Base-by-base conservation (phyloP, 257 asterid genomes). In the Salvia rosmarinus region DNA sequence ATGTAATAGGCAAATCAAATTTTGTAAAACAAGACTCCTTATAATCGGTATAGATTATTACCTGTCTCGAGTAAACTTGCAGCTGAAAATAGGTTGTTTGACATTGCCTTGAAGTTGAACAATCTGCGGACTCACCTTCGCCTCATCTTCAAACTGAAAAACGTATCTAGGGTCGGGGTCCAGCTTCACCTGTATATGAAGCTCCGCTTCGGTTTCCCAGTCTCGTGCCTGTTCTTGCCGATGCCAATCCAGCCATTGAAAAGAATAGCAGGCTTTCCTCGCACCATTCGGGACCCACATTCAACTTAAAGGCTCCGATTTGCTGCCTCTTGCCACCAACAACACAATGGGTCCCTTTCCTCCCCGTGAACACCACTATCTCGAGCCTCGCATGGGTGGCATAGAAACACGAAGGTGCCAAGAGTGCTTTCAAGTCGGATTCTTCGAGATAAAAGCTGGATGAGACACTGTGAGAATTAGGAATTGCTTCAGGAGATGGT, bases 141-240 rank as follows among this genome's bases (percentile, higher is more conserved):
- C 84, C 78, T 91, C 95, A 19, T 91, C 97, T 75, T 91, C 97
- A 62, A 94, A 94, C 75, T 86, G 95, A 72, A 91, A 94, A 44
- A 94, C 87, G 44, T 89, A 94, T 88, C 99, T 85, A 3, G 99
- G 99, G 71, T 94, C 99, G 9, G 99, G 99, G 40, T 91, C 96
- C 57, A 94, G 82, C 86, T 90, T 94, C 75, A 90, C 96, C 69
- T 82, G 84, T 72, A 94, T 49, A 84, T 94, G 98, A 69, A 94
- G 95, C 89, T 94, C 98, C 0, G 80, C 84, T 13, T 87, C 4
- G 88, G 86, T 76, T 88, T 92, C 2, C 89, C 94, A 49, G 49
- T 79, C 64, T 83, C 94, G 74, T 77, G 90, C 81, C 83, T 87
- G 78, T 78, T 86, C 85, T 88, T 94, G 59, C 99, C 97, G 10